Percentiles rank a stretch among this genome's conserved stretches.
These are phyloP conservation scores for Saccharomycopsis sp. DNA, from an alignment of 805 yeast species.

Conservation along the genomic window DNA sequence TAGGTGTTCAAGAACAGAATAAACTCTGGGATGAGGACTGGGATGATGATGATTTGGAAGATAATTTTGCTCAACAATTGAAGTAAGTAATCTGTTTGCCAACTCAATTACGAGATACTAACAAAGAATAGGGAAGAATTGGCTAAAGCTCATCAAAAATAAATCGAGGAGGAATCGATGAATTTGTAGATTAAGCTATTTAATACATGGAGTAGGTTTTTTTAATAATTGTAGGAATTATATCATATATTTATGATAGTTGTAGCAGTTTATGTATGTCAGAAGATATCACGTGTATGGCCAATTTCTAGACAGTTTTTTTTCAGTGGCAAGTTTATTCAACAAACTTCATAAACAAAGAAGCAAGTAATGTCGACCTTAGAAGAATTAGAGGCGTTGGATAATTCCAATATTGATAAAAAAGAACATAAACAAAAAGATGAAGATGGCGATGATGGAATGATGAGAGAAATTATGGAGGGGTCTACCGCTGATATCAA, in stretches of 20 bases:
- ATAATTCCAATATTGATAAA: slow-evolving; percentile 27
- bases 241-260: too few relatives aligned
- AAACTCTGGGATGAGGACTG: slow-evolving; percentile 94
- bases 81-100: slow-evolving; percentile 38
- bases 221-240: too few relatives aligned
- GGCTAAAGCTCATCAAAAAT: slow-evolving; percentile 15
- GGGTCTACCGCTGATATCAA: slow-evolving; percentile 76
- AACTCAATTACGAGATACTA: not conserved
- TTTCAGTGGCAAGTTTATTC: slow-evolving; percentile 3
- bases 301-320: too few relatives aligned
- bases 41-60: slow-evolving; percentile 94
- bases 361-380: slow-evolving; percentile 61
- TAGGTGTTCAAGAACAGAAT: slow-evolving; percentile 44
- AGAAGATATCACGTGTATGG: not conserved
- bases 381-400: slow-evolving; percentile 65
- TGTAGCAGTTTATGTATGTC: not conserved
- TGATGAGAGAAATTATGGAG: slow-evolving; percentile 75
- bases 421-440: slow-evolving; percentile 14
- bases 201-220: too few relatives aligned
- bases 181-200: too few relatives aligned
- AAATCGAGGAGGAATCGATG: not conserved
- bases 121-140: slow-evolving; percentile 13
- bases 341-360: not conserved
- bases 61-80: slow-evolving; percentile 72
- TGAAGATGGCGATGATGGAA: slow-evolving; percentile 40